phyloP scores from a whole-genome alignment of 306 rosid species.

The Cicer yamashitae region DNA sequence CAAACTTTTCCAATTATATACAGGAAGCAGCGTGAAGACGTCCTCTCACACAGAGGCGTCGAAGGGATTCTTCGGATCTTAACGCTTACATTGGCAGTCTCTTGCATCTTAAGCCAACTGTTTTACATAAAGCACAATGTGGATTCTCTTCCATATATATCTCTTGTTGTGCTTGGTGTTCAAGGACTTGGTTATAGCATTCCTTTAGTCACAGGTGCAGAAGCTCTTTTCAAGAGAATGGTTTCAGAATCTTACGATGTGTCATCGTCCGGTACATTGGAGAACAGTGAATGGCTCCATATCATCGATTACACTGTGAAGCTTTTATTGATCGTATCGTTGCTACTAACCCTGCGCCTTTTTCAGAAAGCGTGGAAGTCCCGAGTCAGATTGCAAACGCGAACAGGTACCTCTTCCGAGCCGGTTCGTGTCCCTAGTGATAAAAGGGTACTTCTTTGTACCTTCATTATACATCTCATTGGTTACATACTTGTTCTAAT shows the following conservation, averaged over 20 bases:
- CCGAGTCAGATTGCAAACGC: constrained; percentile 69
- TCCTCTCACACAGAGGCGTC: constrained; percentile 75
- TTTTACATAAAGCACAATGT: constrained; percentile 60
- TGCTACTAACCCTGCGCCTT: constrained; percentile 78
- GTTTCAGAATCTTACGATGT: constrained; percentile 56
- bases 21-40: constrained; percentile 76
- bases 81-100: constrained; percentile 78
- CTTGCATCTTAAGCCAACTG: constrained; percentile 76
- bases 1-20: constrained; percentile 71
- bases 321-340: constrained; percentile 70
- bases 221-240: constrained; percentile 74
- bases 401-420: constrained; percentile 61
- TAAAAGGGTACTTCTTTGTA: constrained; percentile 64
- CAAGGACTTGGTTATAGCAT: constrained; percentile 86
- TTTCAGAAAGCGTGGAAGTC: constrained; percentile 95
- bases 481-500: constrained; percentile 65
- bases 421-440: constrained; percentile 71
- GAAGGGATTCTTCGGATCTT: constrained; percentile 82
- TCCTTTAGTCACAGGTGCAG: constrained; percentile 86
- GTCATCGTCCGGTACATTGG: constrained; percentile 59
- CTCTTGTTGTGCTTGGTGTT: constrained; percentile 80
- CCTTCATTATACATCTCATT: constrained; percentile 60
- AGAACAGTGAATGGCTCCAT: constrained; percentile 62
- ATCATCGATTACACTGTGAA: constrained; percentile 76
- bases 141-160: constrained; percentile 73